These are phyloP conservation scores for Mycena amicta DNA, from an alignment of 768 basidiomycete species.

Conservation along the genomic window DNA sequence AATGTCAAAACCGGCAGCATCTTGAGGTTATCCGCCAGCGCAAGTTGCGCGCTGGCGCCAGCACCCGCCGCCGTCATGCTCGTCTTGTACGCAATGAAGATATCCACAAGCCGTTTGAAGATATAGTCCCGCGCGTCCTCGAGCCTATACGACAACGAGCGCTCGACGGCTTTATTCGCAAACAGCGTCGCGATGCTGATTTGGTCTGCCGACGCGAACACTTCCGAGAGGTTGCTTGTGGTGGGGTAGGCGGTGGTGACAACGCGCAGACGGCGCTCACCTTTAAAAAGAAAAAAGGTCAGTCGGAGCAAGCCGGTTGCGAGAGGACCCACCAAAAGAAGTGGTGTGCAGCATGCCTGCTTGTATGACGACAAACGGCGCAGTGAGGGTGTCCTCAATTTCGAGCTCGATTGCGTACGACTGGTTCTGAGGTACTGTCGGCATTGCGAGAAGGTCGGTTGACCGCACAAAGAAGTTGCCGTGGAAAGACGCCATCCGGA, in stretches of 20 bases:
- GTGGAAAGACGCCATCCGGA: conserved; percentile 97
- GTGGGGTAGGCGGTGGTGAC: conserved; percentile 87
- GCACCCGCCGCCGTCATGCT: conserved; percentile 95
- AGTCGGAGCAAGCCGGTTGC: neutral
- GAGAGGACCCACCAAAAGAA: conserved; percentile 64
- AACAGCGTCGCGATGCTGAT: conserved; percentile 81
- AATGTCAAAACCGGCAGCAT: conserved; percentile 90
- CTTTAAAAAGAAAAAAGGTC: conserved; percentile 27
- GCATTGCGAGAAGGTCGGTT: conserved; percentile 94
- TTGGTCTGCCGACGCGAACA: conserved; percentile 90
- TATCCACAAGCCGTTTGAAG: conserved; percentile 81
- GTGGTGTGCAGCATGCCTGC: conserved; percentile 95
- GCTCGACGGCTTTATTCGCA: conserved; percentile 92
- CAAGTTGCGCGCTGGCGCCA: conserved; percentile 92
- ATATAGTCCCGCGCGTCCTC: conserved; percentile 90
- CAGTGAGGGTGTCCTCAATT: conserved; percentile 90
- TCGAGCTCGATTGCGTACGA: conserved; percentile 95
- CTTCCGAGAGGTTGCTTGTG: conserved; percentile 83
- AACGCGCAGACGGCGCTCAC: conserved; percentile 89
- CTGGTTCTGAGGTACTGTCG: conserved; percentile 94
- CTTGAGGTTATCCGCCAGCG: conserved; percentile 91
- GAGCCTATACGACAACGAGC: conserved; percentile 79
- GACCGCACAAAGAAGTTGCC: conserved; percentile 99
- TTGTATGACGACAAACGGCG: conserved; percentile 92
- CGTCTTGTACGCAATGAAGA: conserved; percentile 87